Evolutionary conservation across 2,329 filamentous ascomycete genomes (phyloP).

Genomic region (Xylariaceae sp.): DNA sequence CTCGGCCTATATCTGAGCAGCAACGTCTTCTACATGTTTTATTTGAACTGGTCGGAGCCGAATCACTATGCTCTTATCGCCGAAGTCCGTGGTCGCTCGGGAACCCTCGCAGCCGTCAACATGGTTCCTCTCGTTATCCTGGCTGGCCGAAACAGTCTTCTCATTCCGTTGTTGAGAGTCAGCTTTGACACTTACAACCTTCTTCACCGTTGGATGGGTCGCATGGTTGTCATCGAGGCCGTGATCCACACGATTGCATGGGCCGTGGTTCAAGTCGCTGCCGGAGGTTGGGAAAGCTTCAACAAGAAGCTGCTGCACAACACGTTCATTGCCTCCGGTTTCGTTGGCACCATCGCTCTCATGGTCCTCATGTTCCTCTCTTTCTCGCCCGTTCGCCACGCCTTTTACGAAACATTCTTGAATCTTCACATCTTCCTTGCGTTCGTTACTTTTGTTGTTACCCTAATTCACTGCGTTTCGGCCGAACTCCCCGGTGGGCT

Average conservation of each 20-base stretch:
- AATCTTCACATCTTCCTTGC: constrained; percentile 77
- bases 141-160: constrained; percentile 86
- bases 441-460: constrained; percentile 59
- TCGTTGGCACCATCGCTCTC: constrained; percentile 57
- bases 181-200: constrained; percentile 97
- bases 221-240: constrained; percentile 65
- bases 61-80: constrained; percentile 65
- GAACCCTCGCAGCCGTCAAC: constrained; percentile 79
- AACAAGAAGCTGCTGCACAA: constrained; percentile 49
- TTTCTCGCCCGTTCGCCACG: constrained; percentile 77
- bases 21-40: constrained; percentile 59
- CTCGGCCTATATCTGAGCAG: constrained; percentile 53
- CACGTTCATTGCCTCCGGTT: constrained; percentile 61
- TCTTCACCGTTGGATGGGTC: constrained; percentile 76
- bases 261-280: constrained; percentile 64
- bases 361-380: constrained; percentile 63
- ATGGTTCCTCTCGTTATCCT: constrained; percentile 88
- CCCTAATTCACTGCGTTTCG: constrained; percentile 72
- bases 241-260: constrained; percentile 68
- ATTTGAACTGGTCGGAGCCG: constrained; percentile 53
- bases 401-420: constrained; percentile 96
- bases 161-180: constrained; percentile 75
- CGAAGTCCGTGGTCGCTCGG: constrained; percentile 79
- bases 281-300: constrained; percentile 58
- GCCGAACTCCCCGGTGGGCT: constrained; percentile 60